Percentiles rank a stretch among this genome's conserved stretches.
These are phyloP conservation scores for Hypoxylon trugodes DNA, from an alignment of 495 filamentous ascomycete species.

Conservation along the genomic window DNA sequence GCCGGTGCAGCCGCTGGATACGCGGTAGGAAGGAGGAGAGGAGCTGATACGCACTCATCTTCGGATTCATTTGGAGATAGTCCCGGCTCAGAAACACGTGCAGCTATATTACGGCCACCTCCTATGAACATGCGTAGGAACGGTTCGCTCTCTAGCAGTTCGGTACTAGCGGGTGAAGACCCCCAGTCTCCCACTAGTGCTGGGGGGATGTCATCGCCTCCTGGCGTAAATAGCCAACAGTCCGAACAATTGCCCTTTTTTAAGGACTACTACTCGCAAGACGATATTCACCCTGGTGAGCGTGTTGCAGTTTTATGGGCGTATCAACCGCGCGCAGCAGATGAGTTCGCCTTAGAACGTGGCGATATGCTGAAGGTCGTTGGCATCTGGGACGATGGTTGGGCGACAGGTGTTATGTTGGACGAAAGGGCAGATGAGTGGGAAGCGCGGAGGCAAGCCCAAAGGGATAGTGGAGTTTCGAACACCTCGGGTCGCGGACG, in stretches of 20 bases:
- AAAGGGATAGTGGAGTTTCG: constrained; percentile 93
- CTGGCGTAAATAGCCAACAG: constrained; percentile 83
- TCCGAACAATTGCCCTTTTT: constrained; percentile 95
- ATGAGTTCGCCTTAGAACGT: constrained; percentile 93
- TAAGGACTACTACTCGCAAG: constrained; percentile 98
- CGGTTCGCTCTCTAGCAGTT: constrained; percentile 90
- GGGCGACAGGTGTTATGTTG: constrained; percentile 92
- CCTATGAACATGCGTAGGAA: constrained; percentile 70
- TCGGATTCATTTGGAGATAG: constrained; percentile 84
- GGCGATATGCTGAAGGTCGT: constrained; percentile 99
- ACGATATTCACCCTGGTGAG: constrained; percentile 93
- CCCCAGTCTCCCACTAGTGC: constrained; percentile 80
- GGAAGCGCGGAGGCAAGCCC: constrained; percentile 75
- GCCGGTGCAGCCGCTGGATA: constrained; percentile 46
- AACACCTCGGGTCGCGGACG: constrained; percentile 72
- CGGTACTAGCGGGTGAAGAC: constrained; percentile 73
- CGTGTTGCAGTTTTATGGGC: constrained; percentile 94
- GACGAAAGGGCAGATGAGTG: constrained; percentile 88
- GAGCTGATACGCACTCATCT: constrained; percentile 76
- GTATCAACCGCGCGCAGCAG: constrained; percentile 89
- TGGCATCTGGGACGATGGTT: constrained; percentile 99
- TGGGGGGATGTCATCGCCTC: constrained; percentile 82
- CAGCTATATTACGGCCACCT: constrained; percentile 64
- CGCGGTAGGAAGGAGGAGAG: constrained; percentile 59
- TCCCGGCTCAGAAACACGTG: constrained; percentile 72